These are phyloP conservation scores for Trichoderma brevicompactum DNA, from an alignment of 2,329 filamentous ascomycete genomes.

Conservation along the genomic window DNA sequence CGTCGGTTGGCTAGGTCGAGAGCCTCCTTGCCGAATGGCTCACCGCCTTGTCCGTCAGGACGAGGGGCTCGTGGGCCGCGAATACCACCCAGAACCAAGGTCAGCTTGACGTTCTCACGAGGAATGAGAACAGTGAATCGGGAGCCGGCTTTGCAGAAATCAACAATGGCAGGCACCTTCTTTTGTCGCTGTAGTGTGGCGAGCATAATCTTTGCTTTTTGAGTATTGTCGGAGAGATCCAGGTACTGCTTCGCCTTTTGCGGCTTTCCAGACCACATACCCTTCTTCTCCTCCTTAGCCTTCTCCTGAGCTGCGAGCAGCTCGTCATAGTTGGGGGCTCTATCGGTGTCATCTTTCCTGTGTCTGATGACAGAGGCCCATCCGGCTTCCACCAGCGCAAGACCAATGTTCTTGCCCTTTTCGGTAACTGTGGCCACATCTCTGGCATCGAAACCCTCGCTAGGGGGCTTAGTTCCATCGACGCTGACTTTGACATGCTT, in stretches of 20 bases:
- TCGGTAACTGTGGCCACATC: conserved; percentile 89
- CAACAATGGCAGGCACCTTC: conserved; percentile 89
- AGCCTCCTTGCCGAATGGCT: conserved; percentile 94
- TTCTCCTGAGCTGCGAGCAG: conserved; percentile 77
- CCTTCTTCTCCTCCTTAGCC: conserved; percentile 86
- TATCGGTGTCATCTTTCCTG: conserved; percentile 90
- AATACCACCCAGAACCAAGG: conserved; percentile 91
- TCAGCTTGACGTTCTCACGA: conserved; percentile 91
- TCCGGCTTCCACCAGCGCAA: conserved; percentile 86
- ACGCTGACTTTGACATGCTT: conserved; percentile 91
- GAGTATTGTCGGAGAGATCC: conserved; percentile 88
- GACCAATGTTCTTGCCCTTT: conserved; percentile 83
- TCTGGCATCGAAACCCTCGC: conserved; percentile 88
- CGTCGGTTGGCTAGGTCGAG: conserved; percentile 87
- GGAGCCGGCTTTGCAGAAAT: conserved; percentile 97
- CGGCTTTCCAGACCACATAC: conserved; percentile 92
- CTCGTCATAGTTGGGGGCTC: conserved; percentile 92
- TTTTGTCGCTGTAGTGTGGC: conserved; percentile 87
- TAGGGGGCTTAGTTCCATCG: conserved; percentile 88
- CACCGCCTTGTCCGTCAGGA: conserved; percentile 73
- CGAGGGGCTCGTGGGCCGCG: conserved; percentile 86
- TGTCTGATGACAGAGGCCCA: conserved; percentile 95
- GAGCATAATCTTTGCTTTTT: conserved; percentile 94
- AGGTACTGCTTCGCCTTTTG: conserved; percentile 80
- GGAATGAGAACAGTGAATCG: conserved; percentile 91